A percentile compares a stretch with the other conserved stretches of the same genome.
Conservation (phyloP, 768 basidiomycete genomes). For the Suillus americanus region DNA sequence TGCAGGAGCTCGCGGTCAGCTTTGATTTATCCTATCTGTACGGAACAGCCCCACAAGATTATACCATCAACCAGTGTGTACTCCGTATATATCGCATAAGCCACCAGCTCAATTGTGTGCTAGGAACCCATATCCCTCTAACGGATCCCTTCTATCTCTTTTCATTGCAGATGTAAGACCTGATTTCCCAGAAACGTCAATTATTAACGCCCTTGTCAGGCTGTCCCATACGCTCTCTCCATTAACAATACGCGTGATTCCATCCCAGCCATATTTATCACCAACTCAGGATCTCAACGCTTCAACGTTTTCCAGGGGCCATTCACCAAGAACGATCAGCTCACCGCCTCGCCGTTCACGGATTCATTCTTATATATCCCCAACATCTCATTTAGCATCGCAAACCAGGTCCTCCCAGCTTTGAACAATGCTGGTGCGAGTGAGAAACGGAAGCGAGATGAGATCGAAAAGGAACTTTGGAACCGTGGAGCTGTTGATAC, state of each 20-base stretch:
- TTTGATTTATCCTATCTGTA: conserved; percentile 67
- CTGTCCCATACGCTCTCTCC: conserved; percentile 53
- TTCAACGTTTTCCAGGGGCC: conserved; percentile 67
- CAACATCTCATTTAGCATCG: conserved; percentile 48
- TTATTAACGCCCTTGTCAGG: conserved; percentile 30
- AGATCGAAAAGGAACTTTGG: conserved; percentile 26
- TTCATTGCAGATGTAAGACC: conserved; percentile 46
- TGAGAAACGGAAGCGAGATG: conserved; percentile 29
- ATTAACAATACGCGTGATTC: conserved; percentile 62
- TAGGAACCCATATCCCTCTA: conserved; percentile 64
- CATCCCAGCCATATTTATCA: conserved; percentile 63
- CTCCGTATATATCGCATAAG: neutral
- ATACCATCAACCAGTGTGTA: conserved; percentile 59
- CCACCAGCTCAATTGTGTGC: neutral
- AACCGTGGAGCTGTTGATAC: conserved; percentile 49
- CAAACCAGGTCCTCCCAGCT: conserved; percentile 50
- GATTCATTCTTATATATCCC: conserved; percentile 66
- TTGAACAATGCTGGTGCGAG: conserved; percentile 50
- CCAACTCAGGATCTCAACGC: conserved; percentile 62
- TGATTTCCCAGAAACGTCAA: neutral
- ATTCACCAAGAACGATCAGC: conserved; percentile 81
- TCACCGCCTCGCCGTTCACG: conserved; percentile 70
- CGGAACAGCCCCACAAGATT: conserved; percentile 77
- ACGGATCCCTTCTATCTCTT: conserved; percentile 57
- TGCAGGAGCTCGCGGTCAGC: conserved; percentile 48